Base-by-base conservation (phyloP, 2,329 filamentous ascomycete genomes). In the Neoscytalidium dimidiatum region DNA sequence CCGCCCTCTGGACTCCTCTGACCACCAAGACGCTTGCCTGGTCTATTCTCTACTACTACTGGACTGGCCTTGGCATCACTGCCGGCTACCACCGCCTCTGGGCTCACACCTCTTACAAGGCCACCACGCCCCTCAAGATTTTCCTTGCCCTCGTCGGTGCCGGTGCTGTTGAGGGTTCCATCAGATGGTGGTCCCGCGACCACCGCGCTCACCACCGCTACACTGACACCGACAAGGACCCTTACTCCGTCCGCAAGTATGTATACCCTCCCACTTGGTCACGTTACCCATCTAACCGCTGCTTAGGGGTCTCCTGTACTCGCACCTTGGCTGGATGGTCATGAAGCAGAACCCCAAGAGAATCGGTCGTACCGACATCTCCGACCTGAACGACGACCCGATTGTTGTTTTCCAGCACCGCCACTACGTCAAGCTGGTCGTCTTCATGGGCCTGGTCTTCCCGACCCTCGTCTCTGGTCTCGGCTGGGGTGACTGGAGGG, bases 21-120 rank as follows among this genome's bases (percentile, higher is more conserved):
- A 85, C 88, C 62, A 79, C 84, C 71, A 88, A 92, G 81, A 96
- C 92, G 6, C 86, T 88, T 68, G 74, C 91, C 71, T 95, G 90
- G 82, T 83, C 92, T 28, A 81, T 95, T 65, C 68, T 87, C 67
- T 96, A 95, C 81, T 96, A 96, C 80, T 94, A 92, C 83, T 90
- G 90, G 83, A 92, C 91, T 57, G 85, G 92, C 75, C 83, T 95
- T 60, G 92, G 92, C 66, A 79, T 78, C 65, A 78, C 77, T 7
- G 76, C 77, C 21, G 76, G 76, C 23, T 92, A 92, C 78, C 89
- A 95, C 75, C 88, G 92, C 80, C 86, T 95, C 53, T 96, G 92
- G 92, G 75, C 76, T 63, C 82, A 84, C 74, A 80, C 78, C 67
- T 81, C 80, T 1, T 84, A 81, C 74, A 79, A 78, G 48, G 82